phyloP scores from a whole-genome alignment of 1,284 basidiomycete species.

The Ceratobasidium sp. region DNA sequence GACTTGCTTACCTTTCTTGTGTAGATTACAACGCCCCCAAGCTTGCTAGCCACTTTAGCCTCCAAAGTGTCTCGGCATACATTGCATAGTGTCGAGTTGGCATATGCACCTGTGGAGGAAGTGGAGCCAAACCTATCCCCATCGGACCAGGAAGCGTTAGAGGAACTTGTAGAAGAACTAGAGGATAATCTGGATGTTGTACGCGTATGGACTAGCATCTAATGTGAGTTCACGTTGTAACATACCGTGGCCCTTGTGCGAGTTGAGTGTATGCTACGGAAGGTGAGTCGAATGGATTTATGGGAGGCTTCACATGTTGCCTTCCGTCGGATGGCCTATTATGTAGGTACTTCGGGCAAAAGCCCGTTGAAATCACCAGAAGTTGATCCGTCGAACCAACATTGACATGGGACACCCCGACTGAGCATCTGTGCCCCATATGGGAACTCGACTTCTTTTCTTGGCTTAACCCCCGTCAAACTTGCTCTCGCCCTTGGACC shows the following conservation, averaged over 20 bases:
- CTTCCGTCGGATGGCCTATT: not conserved
- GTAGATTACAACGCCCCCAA: slow-evolving; percentile 35
- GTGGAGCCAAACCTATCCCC: slow-evolving; percentile 20
- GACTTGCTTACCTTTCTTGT: not conserved
- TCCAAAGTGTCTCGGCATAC: slow-evolving; percentile 41
- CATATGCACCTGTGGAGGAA: slow-evolving; percentile 36
- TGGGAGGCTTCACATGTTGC: not conserved
- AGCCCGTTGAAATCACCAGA: not conserved
- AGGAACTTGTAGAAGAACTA: slow-evolving; percentile 41
- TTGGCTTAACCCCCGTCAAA: too few relatives aligned
- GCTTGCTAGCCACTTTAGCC: slow-evolving; percentile 14
- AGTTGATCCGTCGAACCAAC: not conserved
- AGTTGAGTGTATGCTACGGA: not conserved
- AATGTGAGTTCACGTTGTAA: not conserved
- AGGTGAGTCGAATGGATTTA: not conserved
- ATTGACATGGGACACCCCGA: not conserved
- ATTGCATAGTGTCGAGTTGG: slow-evolving; percentile 36
- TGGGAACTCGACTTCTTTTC: not conserved
- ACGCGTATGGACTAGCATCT: slow-evolving; percentile 44
- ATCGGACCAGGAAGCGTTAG: slow-evolving; percentile 25
- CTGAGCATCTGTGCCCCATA: not conserved
- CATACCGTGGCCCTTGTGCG: not conserved
- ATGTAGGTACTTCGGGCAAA: not conserved
- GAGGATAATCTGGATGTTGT: slow-evolving; percentile 42
- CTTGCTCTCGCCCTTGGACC: too few relatives aligned